These are phyloP conservation scores for Xerocomellus intermedius DNA, from an alignment of 768 basidiomycete species.

Conservation along the genomic window DNA sequence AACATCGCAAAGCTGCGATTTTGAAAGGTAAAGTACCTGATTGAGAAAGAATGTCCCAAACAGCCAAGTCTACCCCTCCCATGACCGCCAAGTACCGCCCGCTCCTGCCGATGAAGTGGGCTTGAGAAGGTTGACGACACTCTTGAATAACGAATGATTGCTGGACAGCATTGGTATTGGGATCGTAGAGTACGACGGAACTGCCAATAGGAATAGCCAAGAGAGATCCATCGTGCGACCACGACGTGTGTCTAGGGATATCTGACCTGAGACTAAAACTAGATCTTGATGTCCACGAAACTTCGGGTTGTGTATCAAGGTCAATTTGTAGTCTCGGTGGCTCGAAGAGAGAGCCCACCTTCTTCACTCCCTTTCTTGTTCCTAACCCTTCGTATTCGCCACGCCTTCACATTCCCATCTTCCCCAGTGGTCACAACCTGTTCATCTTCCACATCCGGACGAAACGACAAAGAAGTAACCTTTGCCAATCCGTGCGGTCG, in stretches of 20 bases:
- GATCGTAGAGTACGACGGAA: conserved; percentile 74
- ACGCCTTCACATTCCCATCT: conserved; percentile 77
- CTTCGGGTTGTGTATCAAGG: conserved; percentile 11
- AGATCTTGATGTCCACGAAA: conserved; percentile 79
- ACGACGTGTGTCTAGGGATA: conserved; percentile 62
- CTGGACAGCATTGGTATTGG: conserved; percentile 55
- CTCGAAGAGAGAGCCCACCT: conserved; percentile 39
- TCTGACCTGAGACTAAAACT: conserved; percentile 68
- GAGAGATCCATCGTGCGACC: conserved; percentile 86
- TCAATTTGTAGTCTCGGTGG: background rate
- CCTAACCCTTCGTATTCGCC: conserved; percentile 58
- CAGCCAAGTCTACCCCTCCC: conserved; percentile 47
- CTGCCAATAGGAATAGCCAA: conserved; percentile 69
- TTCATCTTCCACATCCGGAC: conserved; percentile 41
- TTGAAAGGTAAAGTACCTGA: conserved; percentile 43
- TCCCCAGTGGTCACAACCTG: conserved; percentile 71
- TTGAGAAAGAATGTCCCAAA: conserved; percentile 73
- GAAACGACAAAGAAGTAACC: conserved; percentile 70
- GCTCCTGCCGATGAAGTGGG: conserved; percentile 65
- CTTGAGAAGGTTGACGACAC: conserved; percentile 42
- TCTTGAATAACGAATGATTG: conserved; percentile 61
- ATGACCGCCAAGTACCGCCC: conserved; percentile 69
- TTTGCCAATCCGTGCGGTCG: conserved; percentile 72
- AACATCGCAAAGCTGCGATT: background rate
- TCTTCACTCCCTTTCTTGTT: conserved; percentile 49